Evolutionary conservation across 441 rosid genomes (phyloP).

Genomic region (Euphorbia schlechtendalii): DNA sequence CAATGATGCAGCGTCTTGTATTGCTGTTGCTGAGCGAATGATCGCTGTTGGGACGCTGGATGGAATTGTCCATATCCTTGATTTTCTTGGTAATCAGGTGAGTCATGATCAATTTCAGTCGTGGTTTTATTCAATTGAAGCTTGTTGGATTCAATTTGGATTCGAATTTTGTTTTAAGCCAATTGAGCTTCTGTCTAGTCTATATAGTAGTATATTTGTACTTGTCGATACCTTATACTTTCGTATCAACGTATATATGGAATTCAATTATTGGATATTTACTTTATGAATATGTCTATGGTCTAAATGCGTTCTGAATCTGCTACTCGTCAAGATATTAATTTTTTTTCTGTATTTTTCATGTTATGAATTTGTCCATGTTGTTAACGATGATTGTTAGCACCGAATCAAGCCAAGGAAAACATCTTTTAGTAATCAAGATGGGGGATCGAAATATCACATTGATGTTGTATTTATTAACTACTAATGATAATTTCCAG

Average conservation of each 20-base stretch:
- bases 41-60: conserved; percentile 93
- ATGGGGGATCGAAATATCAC: too few relatives aligned
- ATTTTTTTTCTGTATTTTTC: neutral
- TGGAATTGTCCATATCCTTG: conserved; percentile 89
- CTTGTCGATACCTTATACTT: neutral
- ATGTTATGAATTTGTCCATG: neutral
- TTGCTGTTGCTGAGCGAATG: conserved; percentile 90
- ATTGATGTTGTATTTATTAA: too few relatives aligned
- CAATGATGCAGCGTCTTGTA: conserved; percentile 84
- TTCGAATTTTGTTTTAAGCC: neutral
- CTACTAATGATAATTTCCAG: too few relatives aligned
- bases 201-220: neutral
- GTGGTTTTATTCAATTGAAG: neutral
- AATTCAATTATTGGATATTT: neutral
- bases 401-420: neutral
- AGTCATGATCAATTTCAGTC: neutral
- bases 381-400: neutral
- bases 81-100: conserved; percentile 95
- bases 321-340: neutral
- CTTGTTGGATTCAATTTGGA: conserved; percentile 7
- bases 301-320: neutral
- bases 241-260: neutral
- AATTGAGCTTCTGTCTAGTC: neutral
- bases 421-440: too few relatives aligned
- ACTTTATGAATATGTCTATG: neutral